Conservation (phyloP, 805 yeast species). For the Dipodascus albidus region DNA sequence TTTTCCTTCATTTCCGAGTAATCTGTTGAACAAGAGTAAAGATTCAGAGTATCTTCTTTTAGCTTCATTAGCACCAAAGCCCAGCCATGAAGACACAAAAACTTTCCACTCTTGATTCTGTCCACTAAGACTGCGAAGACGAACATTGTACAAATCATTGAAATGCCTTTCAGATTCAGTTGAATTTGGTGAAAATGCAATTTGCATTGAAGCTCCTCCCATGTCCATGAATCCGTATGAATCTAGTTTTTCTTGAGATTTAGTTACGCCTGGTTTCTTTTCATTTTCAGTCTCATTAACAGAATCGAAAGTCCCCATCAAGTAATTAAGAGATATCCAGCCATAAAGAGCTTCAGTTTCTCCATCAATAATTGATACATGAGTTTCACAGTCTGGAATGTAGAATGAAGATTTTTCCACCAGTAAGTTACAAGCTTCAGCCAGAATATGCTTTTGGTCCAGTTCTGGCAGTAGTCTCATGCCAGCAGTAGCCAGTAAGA, state of each 20-base stretch:
- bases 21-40: conserved; percentile 7
- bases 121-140: conserved; percentile 61
- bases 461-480: conserved; percentile 64
- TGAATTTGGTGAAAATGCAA: conserved; percentile 74
- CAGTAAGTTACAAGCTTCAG: conserved; percentile 48
- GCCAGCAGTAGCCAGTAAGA: conserved; percentile 93
- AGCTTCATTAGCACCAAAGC: conserved; percentile 96
- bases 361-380: conserved; percentile 83
- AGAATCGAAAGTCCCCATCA: conserved; percentile 52
- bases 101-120: conserved; percentile 65
- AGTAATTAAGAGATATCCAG: conserved; percentile 85
- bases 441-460: conserved; percentile 42
- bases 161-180: conserved; percentile 52
- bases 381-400: conserved; percentile 48
- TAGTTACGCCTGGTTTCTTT: neutral
- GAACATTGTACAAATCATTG: conserved; percentile 62
- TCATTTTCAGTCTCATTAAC: neutral
- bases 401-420: conserved; percentile 43
- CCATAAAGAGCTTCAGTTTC: conserved; percentile 92
- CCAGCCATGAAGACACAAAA: conserved; percentile 94
- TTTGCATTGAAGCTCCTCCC: conserved; percentile 98
- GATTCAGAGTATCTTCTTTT: conserved; percentile 49
- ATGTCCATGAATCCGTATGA: conserved; percentile 94
- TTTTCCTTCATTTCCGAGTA: conserved; percentile 6
- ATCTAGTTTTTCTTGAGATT: conserved; percentile 25